Evolutionary conservation across 441 rosid genomes (phyloP).

Genomic region (Iberis amara): DNA sequence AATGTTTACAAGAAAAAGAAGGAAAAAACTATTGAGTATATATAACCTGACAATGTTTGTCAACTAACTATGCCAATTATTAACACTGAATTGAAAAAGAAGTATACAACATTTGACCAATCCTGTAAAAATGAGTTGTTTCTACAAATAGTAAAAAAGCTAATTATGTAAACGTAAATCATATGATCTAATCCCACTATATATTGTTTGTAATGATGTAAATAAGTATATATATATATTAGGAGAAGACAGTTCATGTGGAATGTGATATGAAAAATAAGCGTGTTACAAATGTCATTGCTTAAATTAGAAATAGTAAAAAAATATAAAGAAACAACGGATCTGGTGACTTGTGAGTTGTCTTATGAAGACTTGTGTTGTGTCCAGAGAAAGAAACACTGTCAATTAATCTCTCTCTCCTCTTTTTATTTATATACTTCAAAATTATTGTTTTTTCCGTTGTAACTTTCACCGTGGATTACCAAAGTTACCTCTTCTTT

Average conservation of each 20-base stretch:
- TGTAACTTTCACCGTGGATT: slow-evolving; percentile 23
- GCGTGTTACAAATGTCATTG: slow-evolving; percentile 26
- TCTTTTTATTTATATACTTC: slow-evolving; percentile 15
- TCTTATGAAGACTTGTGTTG: slow-evolving; percentile 26
- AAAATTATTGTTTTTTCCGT: slow-evolving; percentile 25
- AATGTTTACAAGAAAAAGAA: too few species aligned
- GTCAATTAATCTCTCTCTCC: slow-evolving; percentile 11
- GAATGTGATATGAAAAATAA: slow-evolving; percentile 2
- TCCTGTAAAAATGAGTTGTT: background rate
- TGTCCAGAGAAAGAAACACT: slow-evolving; percentile 29
- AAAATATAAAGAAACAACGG: slow-evolving; percentile 6
- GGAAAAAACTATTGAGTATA: too few species aligned
- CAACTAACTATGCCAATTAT: too few species aligned
- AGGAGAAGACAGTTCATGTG: slow-evolving; percentile 5
- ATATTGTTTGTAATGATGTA: too few species aligned
- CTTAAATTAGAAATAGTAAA: slow-evolving; percentile 20
- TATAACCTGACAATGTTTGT: too few species aligned
- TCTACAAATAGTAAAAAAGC: background rate
- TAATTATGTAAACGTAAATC: slow-evolving; percentile 5
- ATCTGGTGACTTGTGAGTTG: slow-evolving; percentile 34
- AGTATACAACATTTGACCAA: slow-evolving; percentile 1
- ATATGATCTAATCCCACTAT: too few species aligned
- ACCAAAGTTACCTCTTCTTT: slow-evolving; percentile 13
- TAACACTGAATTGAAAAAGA: too few species aligned
- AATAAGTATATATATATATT: too few species aligned